Evolutionary conservation across 164 flowering plant species (phyloP).

Genomic region (Nelumbo lutea): DNA sequence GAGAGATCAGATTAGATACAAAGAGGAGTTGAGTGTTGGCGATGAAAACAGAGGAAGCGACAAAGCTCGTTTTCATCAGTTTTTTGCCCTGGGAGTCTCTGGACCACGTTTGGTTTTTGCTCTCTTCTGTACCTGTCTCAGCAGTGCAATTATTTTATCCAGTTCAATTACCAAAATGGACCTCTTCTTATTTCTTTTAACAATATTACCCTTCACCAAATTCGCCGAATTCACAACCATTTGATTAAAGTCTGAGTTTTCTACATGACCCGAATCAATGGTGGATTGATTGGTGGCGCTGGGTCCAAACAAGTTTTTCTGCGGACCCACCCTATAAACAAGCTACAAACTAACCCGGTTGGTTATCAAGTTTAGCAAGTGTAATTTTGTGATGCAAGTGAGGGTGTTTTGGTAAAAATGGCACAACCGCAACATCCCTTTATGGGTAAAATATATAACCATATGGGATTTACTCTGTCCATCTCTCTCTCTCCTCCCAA

Average conservation of each 20-base stretch:
- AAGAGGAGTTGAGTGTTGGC: slow-evolving; percentile 11
- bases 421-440: background rate
- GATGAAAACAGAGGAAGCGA: slow-evolving; percentile 43
- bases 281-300: no score
- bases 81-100: background rate
- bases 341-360: no score
- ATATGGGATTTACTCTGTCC: no score
- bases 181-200: background rate
- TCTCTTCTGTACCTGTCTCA: slow-evolving; percentile 1
- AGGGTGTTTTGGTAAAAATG: background rate
- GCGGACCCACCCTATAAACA: no score
- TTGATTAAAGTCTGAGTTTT: no score
- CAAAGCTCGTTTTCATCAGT: slow-evolving; percentile 27
- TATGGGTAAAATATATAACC: no score
- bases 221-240: no score
- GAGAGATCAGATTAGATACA: background rate
- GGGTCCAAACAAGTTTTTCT: no score
- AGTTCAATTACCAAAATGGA: slow-evolving; percentile 3
- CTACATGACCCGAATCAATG: no score
- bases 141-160: slow-evolving; percentile 14
- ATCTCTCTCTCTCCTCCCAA: background rate
- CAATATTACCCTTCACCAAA: background rate
- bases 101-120: slow-evolving; percentile 22
- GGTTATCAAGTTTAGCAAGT: no score
- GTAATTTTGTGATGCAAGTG: background rate